These are phyloP conservation scores for Leccinum arenicola DNA, from an alignment of 768 basidiomycete species.

Conservation along the genomic window DNA sequence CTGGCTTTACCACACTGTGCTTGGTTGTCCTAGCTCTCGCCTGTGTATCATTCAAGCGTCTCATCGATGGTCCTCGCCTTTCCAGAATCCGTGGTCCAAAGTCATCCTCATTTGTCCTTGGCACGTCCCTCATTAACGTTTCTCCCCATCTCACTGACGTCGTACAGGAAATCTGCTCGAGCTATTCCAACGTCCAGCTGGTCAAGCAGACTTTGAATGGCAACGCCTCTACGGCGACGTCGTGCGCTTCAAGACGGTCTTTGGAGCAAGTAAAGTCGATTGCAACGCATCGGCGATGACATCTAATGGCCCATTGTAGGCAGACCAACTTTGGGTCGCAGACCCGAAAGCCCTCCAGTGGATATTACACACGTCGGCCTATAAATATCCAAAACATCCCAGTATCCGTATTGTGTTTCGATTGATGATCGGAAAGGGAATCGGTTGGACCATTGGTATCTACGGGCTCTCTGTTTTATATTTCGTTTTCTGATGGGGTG, in stretches of 20 bases:
- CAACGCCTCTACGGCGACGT: slow-evolving; percentile 29
- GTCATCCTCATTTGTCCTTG: slow-evolving; percentile 22
- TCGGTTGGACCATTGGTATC: neutral
- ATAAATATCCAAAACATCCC: slow-evolving; percentile 40
- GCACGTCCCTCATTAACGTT: neutral
- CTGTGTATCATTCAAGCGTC: neutral
- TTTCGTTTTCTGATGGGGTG: neutral
- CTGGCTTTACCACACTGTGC: neutral
- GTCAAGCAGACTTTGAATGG: slow-evolving; percentile 30
- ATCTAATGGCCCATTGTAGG: slow-evolving; percentile 25
- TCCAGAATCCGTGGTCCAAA: slow-evolving; percentile 21
- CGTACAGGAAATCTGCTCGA: slow-evolving; percentile 28
- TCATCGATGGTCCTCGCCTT: neutral
- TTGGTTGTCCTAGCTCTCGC: slow-evolving; percentile 9
- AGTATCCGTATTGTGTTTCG: slow-evolving; percentile 18
- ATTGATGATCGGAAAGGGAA: neutral
- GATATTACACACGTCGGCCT: slow-evolving; percentile 42
- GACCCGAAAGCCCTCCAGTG: slow-evolving; percentile 45
- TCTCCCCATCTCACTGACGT: slow-evolving; percentile 10
- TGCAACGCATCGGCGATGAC: neutral
- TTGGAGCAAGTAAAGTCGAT: slow-evolving; percentile 21
- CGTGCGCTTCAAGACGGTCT: slow-evolving; percentile 26
- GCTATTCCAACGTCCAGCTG: slow-evolving; percentile 28
- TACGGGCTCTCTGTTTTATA: too few relatives aligned
- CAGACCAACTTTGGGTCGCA: slow-evolving; percentile 43